A percentile compares a stretch with the other conserved stretches of the same genome.
Evolutionary conservation across 768 basidiomycete species (phyloP).

Genomic region (Candolleomyces eurysporus): DNA sequence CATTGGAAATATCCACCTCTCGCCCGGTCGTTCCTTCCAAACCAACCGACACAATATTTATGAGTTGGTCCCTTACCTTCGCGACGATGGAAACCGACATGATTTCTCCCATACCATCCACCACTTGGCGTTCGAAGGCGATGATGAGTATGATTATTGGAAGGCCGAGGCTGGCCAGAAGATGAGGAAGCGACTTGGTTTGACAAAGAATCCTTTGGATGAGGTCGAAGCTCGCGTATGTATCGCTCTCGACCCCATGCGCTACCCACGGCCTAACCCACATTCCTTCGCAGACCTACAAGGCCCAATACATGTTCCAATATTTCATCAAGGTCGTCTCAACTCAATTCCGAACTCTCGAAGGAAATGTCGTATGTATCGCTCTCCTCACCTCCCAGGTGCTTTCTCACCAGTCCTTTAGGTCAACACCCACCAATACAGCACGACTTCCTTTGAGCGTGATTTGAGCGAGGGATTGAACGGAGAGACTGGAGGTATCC

Average conservation of each 20-base stretch:
- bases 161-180: conserved; percentile 59
- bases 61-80: conserved; percentile 92
- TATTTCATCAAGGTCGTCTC: conserved; percentile 99
- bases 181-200: conserved; percentile 72
- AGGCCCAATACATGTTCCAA: conserved; percentile 93
- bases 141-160: conserved; percentile 75
- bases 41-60: conserved; percentile 73
- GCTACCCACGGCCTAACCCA: background rate
- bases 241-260: conserved; percentile 2
- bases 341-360: conserved; percentile 86
- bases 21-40: conserved; percentile 95
- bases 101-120: conserved; percentile 92
- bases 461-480: conserved; percentile 67
- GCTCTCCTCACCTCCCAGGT: background rate
- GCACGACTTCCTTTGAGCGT: conserved; percentile 93
- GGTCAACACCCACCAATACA: conserved; percentile 93
- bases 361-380: conserved; percentile 58
- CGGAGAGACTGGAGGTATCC: conserved; percentile 63
- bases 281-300: conserved; percentile 53
- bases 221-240: conserved; percentile 55
- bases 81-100: conserved; percentile 83
- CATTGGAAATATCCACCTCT: conserved; percentile 91
- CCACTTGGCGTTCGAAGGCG: conserved; percentile 75
- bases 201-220: conserved; percentile 76
- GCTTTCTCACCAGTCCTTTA: conserved; percentile 22